A percentile compares a stretch with the other conserved stretches of the same genome.
phyloP scores from a whole-genome alignment of 2,329 filamentous ascomycete species.

The Paraphaeosphaeria minitans region DNA sequence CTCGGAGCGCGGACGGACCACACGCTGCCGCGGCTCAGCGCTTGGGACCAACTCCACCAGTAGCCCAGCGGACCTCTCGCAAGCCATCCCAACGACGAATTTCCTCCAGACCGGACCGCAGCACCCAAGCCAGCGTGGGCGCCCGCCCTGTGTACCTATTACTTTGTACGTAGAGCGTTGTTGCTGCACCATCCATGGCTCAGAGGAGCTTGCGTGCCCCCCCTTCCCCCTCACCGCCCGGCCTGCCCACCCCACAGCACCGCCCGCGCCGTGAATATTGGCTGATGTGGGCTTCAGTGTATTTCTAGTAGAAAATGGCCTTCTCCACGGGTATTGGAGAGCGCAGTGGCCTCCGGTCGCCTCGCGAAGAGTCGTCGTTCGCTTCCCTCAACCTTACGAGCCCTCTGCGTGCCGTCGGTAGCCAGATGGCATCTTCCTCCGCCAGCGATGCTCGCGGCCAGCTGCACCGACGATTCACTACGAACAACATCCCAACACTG shows the following conservation, averaged over 20 bases:
- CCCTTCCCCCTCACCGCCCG: constrained; percentile 44
- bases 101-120: constrained; percentile 6
- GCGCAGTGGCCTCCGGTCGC: constrained; percentile 77
- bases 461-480: constrained; percentile 91
- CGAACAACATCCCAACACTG: constrained; percentile 79
- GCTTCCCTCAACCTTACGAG: constrained; percentile 61
- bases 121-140: constrained; percentile 13
- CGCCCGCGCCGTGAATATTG: constrained; percentile 20
- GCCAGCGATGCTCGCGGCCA: constrained; percentile 74
- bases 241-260: constrained; percentile 39
- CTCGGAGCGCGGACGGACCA: constrained; percentile 13
- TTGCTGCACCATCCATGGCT: constrained; percentile 13
- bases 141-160: constrained; percentile 21
- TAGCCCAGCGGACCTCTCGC: constrained; percentile 6
- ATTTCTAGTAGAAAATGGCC: constrained; percentile 60
- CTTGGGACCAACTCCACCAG: constrained; percentile 11
- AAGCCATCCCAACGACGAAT: constrained; percentile 3
- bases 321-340: constrained; percentile 67
- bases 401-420: constrained; percentile 68
- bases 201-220: constrained; percentile 17
- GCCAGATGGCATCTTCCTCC: constrained; percentile 60
- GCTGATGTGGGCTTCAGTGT: constrained; percentile 42
- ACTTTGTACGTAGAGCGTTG: constrained; percentile 17
- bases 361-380: constrained; percentile 76
- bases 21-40: constrained; percentile 13